These are phyloP conservation scores for Raffaelea ambrosiae DNA, from an alignment of 2,329 filamentous ascomycete genomes.

Conservation along the genomic window DNA sequence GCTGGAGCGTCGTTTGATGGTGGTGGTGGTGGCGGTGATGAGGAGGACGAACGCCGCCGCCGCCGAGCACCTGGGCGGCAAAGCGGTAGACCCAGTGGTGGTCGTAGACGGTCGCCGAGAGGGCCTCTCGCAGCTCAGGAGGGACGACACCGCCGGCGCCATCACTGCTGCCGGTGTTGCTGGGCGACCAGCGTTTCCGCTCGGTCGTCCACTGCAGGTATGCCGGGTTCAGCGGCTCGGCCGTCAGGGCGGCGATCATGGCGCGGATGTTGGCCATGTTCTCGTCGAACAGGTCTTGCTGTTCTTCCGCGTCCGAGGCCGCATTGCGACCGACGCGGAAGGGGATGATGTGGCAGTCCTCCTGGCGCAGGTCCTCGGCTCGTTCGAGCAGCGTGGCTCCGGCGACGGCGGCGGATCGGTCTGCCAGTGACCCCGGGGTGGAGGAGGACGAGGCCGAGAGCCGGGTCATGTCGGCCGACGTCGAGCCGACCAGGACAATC, in stretches of 20 bases:
- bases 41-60: conserved; percentile 6
- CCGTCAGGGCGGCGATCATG: conserved; percentile 33
- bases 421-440: too few relatives aligned
- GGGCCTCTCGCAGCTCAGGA: conserved; percentile 1
- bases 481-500: conserved; percentile 69
- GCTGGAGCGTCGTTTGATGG: not conserved
- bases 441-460: conserved; percentile 14
- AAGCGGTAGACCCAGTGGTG: conserved; percentile 24
- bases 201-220: conserved; percentile 1
- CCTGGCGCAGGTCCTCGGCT: conserved; percentile 20
- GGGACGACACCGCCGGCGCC: not conserved
- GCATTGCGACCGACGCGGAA: conserved; percentile 14
- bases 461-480: conserved; percentile 48
- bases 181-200: not conserved
- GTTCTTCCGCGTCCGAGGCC: conserved; percentile 12
- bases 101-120: conserved; percentile 18
- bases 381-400: conserved; percentile 19
- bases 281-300: conserved; percentile 31
- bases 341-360: conserved; percentile 22
- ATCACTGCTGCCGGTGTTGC: too few relatives aligned
- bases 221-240: conserved; percentile 14
- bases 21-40: too few relatives aligned
- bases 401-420: too few relatives aligned
- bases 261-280: conserved; percentile 38
- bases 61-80: conserved; percentile 18